These are phyloP conservation scores for Starmerella bacillaris DNA, from an alignment of 805 yeast species.

Conservation along the genomic window DNA sequence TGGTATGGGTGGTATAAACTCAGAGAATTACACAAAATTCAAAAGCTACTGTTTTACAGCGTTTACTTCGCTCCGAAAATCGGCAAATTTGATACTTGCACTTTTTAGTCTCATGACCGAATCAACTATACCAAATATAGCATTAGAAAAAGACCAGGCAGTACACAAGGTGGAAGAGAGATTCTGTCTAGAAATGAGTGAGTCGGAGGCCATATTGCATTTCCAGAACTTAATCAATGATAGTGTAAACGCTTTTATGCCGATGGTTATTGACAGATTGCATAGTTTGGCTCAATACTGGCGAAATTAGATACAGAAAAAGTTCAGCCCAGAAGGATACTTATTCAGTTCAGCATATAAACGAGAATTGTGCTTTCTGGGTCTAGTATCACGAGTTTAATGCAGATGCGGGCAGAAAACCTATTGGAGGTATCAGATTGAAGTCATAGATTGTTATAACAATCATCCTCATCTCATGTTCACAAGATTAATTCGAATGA, in stretches of 20 bases:
- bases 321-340: too few relatives aligned
- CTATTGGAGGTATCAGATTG: too few relatives aligned
- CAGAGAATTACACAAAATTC: conserved; percentile 70
- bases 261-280: conserved; percentile 84
- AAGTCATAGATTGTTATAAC: too few relatives aligned
- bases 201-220: conserved; percentile 87
- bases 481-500: too few relatives aligned
- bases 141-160: conserved; percentile 67
- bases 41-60: conserved; percentile 89
- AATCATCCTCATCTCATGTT: too few relatives aligned
- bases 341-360: not conserved
- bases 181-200: conserved; percentile 81
- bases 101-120: conserved; percentile 86
- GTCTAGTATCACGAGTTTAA: too few relatives aligned
- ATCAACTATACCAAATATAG: conserved; percentile 80
- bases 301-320: conserved; percentile 67
- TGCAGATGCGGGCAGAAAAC: too few relatives aligned
- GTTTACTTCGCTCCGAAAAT: conserved; percentile 73
- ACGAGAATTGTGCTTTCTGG: not conserved
- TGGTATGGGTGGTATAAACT: conserved; percentile 89
- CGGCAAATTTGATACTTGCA: conserved; percentile 75
- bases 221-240: conserved; percentile 88
- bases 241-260: conserved; percentile 81
- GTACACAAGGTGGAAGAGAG: conserved; percentile 85
- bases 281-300: conserved; percentile 96